phyloP scores from a whole-genome alignment of 225 moss, liverwort and hornwort genomes.

The Bryum argenteum region DNA sequence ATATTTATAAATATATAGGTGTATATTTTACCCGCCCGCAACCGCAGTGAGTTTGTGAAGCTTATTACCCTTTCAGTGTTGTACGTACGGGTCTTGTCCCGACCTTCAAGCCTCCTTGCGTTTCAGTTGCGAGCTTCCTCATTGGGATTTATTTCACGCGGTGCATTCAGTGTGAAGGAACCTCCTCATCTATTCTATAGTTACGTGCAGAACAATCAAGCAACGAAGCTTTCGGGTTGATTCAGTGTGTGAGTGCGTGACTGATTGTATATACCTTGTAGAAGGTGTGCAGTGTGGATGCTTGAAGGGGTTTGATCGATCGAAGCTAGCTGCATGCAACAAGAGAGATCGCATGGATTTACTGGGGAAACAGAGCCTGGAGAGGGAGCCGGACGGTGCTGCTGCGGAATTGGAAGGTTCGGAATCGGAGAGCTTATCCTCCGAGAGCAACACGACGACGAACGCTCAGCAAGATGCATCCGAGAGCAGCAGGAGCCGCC shows the following conservation, averaged over 20 bases:
- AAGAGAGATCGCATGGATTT: constrained; percentile 30
- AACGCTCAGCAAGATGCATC: constrained; percentile 37
- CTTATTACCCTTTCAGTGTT: neutral
- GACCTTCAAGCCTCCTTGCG: neutral
- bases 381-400: constrained; percentile 31
- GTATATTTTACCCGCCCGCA: neutral
- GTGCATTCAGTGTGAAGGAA: neutral
- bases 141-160: neutral
- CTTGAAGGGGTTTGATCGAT: neutral
- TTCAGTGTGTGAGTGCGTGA: neutral
- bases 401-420: constrained; percentile 28
- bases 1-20: constrained; percentile 3
- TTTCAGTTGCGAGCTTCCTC: neutral
- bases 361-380: constrained; percentile 34
- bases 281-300: neutral
- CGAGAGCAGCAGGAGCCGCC: constrained; percentile 24
- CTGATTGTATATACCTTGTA: neutral
- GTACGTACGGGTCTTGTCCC: neutral
- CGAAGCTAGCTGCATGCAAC: constrained; percentile 16
- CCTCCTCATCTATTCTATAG: too few relatives aligned
- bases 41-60: neutral
- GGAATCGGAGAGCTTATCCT: constrained; percentile 44
- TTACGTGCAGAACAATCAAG: too few relatives aligned
- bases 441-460: constrained; percentile 56
- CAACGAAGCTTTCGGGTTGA: neutral